Conservation (phyloP, 441 rosid species). For the Gossypium schwendimanii region DNA sequence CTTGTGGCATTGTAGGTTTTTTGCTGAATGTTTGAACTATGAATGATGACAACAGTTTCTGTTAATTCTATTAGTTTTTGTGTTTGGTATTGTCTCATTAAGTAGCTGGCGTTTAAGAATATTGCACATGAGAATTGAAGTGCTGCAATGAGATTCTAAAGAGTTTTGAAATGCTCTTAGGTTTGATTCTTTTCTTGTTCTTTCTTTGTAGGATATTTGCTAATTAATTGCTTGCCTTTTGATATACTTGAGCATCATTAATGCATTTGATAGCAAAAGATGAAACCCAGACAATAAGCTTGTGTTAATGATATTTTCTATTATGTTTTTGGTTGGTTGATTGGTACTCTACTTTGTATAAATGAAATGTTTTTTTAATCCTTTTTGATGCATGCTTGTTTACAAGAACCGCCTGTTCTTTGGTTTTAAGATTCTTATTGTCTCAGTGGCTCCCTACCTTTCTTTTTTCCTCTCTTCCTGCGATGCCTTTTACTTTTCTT, state of each 20-base stretch:
- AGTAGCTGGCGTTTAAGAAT: not conserved
- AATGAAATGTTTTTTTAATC: not conserved
- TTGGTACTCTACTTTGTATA: not conserved
- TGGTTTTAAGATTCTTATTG: not conserved
- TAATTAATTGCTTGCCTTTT: not conserved
- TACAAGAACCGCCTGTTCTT: not conserved
- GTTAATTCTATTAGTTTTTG: not conserved
- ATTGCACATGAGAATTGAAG: not conserved
- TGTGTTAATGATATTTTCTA: not conserved
- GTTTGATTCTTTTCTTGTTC: not conserved
- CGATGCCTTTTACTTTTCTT: not conserved
- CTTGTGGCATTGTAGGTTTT: not conserved
- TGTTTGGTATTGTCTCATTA: conserved; percentile 5
- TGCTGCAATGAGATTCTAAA: not conserved
- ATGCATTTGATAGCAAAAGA: not conserved
- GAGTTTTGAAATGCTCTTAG: not conserved
- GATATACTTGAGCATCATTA: not conserved
- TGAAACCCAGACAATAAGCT: not conserved
- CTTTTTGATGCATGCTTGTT: not conserved
- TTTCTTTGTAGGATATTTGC: not conserved
- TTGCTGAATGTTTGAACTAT: not conserved
- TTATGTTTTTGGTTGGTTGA: not conserved
- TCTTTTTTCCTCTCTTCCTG: not conserved
- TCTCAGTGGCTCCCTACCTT: not conserved
- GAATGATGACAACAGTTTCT: not conserved